Evolutionary conservation across 805 yeast species (phyloP).

Genomic region (Novakomyces olei): DNA sequence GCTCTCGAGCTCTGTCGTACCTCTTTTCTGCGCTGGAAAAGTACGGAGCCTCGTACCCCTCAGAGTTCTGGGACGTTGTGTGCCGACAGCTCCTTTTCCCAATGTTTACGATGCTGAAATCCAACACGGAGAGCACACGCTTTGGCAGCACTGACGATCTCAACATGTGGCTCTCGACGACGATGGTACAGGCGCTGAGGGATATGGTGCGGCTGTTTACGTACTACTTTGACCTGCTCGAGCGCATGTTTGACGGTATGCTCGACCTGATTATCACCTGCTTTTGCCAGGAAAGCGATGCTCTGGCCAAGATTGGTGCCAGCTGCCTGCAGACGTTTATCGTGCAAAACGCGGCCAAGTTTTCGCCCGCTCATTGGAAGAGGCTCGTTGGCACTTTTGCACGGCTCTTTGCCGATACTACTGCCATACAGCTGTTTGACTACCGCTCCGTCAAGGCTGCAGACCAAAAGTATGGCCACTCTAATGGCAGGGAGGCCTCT

Average conservation of each 20-base stretch:
- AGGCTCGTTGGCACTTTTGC: constrained; percentile 42
- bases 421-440: constrained; percentile 57
- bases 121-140: constrained; percentile 49
- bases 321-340: constrained; percentile 66
- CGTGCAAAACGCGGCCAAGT: constrained; percentile 47
- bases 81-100: constrained; percentile 71
- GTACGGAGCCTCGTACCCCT: constrained; percentile 55
- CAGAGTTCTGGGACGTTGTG: constrained; percentile 60
- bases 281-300: constrained; percentile 90
- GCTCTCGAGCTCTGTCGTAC: constrained; percentile 66
- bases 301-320: constrained; percentile 85
- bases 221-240: constrained; percentile 57
- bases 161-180: constrained; percentile 91
- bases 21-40: constrained; percentile 63
- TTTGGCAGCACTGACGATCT: constrained; percentile 43
- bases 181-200: constrained; percentile 83
- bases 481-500: too few species aligned
- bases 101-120: constrained; percentile 57
- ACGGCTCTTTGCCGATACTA: constrained; percentile 53
- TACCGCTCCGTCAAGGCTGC: constrained; percentile 4
- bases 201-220: constrained; percentile 67
- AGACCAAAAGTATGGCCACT: background rate
- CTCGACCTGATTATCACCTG: constrained; percentile 61
- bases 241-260: constrained; percentile 54
- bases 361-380: constrained; percentile 51